phyloP scores from a whole-genome alignment of 208 protist genomes.

The Trypanosoma scelopori region DNA sequence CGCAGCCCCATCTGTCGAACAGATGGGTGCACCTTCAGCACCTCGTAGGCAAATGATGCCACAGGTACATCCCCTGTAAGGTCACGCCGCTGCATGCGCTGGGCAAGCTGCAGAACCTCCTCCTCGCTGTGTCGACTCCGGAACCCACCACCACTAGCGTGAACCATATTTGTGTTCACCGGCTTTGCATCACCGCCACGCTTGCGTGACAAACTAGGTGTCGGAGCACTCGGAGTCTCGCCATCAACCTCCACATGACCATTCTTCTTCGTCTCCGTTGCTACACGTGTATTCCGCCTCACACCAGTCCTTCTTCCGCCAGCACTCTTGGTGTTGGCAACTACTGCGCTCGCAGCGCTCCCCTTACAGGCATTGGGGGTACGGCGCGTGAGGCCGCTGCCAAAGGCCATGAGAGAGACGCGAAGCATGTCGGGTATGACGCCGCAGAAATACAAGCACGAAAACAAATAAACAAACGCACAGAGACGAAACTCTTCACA shows the following conservation, averaged over 20 bases:
- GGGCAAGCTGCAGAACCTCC: conserved; percentile 62
- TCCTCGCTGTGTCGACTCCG: conserved; percentile 36
- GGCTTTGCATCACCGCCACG: too few relatives aligned
- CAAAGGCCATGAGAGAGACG: conserved; percentile 5
- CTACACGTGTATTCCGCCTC: too few relatives aligned
- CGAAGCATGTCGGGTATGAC: conserved; percentile 12
- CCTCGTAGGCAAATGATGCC: conserved; percentile 78
- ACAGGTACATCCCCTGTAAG: conserved; percentile 79
- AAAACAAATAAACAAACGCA: not conserved
- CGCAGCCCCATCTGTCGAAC: conserved; percentile 79
- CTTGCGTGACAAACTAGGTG: not conserved
- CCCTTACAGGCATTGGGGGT: too few relatives aligned
- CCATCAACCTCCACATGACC: not conserved
- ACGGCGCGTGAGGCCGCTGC: conserved; percentile 13
- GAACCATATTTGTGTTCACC: too few relatives aligned
- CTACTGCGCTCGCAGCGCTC: not conserved
- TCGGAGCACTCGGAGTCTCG: not conserved
- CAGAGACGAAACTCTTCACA: not conserved
- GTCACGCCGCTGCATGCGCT: conserved; percentile 82
- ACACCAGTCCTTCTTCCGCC: not conserved
- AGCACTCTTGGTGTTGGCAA: not conserved
- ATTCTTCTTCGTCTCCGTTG: not conserved
- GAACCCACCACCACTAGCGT: not conserved
- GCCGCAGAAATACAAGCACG: not conserved
- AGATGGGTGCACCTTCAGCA: conserved; percentile 79